Evolutionary conservation across 176 grass and related monocot genomes (phyloP).

Genomic region (Sorghum bicolor): Sorghum_bicolor_NCBIv3 NC_012874.2:6074001-6074500

Average conservation of each 20-base stretch:
- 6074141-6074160: conserved; percentile 73
- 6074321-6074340: conserved; percentile 25
- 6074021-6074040: not conserved
- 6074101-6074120: not conserved
- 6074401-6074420: conserved; percentile 86
- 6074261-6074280: not conserved
- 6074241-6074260: conserved; percentile 56
- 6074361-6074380: conserved; percentile 66
- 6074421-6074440: not conserved
- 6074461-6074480: conserved; percentile 30
- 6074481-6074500: conserved; percentile 69
- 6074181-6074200: conserved; percentile 86
- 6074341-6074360: conserved; percentile 59
- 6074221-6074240: conserved; percentile 68
- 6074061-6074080: not conserved
- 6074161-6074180: conserved; percentile 69
- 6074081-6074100: not conserved
- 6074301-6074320: conserved; percentile 5
- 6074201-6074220: conserved; percentile 64
- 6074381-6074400: conserved; percentile 70
- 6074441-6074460: conserved; percentile 11
- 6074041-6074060: not conserved
- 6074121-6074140: conserved; percentile 21
- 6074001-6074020: not conserved
- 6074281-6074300: not conserved